Percentiles rank a stretch among this genome's conserved stretches.
Conservation (phyloP, 495 filamentous ascomycete species). For the Xylaria longipes region DNA sequence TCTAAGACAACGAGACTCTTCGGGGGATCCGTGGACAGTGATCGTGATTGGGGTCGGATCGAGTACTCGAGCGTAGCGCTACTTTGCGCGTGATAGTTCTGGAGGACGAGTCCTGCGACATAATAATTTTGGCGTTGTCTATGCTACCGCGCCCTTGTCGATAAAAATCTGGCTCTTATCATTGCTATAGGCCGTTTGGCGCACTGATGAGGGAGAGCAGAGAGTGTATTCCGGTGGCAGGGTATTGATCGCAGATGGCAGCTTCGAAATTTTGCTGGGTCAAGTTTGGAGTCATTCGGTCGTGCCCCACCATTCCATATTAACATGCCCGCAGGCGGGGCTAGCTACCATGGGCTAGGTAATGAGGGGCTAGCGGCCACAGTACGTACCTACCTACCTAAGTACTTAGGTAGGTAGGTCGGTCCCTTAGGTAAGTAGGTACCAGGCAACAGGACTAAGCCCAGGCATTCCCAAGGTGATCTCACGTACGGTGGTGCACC, state of each 20-base stretch:
- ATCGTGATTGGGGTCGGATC: background rate
- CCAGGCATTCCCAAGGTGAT: too few species aligned
- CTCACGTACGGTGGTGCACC: too few species aligned
- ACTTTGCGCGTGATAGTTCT: conserved; percentile 5
- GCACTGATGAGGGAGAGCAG: background rate
- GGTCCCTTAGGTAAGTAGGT: background rate
- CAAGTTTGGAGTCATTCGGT: conserved; percentile 35
- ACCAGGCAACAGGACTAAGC: background rate
- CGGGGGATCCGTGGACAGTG: background rate
- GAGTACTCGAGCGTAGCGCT: background rate
- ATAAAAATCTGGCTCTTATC: background rate
- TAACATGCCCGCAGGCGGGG: background rate
- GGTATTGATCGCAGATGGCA: background rate
- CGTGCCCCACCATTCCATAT: conserved; percentile 41
- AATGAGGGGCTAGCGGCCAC: background rate
- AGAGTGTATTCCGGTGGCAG: background rate
- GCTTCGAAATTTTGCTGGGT: conserved; percentile 29
- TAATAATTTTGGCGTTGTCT: conserved; percentile 1
- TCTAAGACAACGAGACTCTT: background rate
- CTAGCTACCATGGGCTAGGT: background rate
- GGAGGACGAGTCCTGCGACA: background rate
- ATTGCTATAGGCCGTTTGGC: conserved; percentile 7
- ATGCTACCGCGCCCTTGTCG: conserved; percentile 23
- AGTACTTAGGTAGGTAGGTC: background rate
- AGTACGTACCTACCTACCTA: background rate